These are phyloP conservation scores for Aspergillus neoniger DNA, from an alignment of 2,329 filamentous ascomycete species.

Conservation along the genomic window DNA sequence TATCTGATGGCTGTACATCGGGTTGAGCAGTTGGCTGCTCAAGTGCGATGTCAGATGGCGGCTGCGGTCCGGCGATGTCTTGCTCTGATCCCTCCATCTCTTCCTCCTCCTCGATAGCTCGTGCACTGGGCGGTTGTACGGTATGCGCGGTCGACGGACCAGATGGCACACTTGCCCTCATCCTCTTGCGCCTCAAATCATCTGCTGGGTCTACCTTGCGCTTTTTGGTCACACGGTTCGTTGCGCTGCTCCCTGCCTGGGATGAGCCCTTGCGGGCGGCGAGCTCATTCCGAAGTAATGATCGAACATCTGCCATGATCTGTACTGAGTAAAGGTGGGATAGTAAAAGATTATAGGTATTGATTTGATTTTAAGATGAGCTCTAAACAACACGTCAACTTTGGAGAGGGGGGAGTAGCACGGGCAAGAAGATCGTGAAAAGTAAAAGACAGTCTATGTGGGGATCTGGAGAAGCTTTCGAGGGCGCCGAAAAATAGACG, in stretches of 20 bases:
- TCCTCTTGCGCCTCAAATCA: conserved; percentile 46
- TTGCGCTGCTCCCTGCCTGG: conserved; percentile 44
- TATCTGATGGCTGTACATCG: conserved; percentile 8
- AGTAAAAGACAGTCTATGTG: conserved; percentile 18
- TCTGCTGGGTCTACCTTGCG: conserved; percentile 53
- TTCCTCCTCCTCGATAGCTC: conserved; percentile 28
- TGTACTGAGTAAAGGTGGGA: neutral
- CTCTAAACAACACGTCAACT: neutral
- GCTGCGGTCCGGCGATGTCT: conserved; percentile 28
- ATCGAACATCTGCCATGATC: conserved; percentile 75
- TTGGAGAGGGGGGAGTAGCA: neutral
- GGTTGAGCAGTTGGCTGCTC: conserved; percentile 15
- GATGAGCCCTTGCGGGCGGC: conserved; percentile 71
- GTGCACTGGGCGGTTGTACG: conserved; percentile 25
- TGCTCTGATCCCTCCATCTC: conserved; percentile 30
- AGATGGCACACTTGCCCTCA: conserved; percentile 36
- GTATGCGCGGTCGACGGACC: conserved; percentile 37
- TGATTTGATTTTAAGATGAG: neutral
- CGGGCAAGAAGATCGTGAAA: conserved; percentile 7
- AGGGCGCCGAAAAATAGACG: conserved; percentile 22
- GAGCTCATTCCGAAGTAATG: conserved; percentile 76
- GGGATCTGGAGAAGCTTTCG: conserved; percentile 27
- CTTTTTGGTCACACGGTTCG: conserved; percentile 52
- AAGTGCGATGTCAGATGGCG: conserved; percentile 19
- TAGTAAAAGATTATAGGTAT: neutral